phyloP scores from a whole-genome alignment of 495 filamentous ascomycete species.

The Aspergillus diversus region DNA sequence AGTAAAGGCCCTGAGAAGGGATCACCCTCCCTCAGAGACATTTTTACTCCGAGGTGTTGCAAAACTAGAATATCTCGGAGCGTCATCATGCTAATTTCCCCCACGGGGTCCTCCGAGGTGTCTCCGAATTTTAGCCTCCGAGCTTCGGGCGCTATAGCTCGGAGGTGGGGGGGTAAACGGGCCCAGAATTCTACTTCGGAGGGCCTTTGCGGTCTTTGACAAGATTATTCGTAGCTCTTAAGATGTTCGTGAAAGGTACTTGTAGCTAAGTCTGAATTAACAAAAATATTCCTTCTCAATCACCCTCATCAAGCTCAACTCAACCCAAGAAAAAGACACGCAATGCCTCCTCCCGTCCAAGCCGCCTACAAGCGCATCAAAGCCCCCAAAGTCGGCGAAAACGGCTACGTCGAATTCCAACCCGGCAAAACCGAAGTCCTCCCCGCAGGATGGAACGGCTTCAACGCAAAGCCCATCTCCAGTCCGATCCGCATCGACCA shows the following conservation, averaged over 20 bases:
- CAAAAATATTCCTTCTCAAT: no score
- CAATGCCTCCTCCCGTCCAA: slow-evolving; percentile 37
- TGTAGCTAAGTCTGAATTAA: neutral
- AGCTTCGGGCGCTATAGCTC: slow-evolving; percentile 8
- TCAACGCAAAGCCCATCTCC: slow-evolving; percentile 31
- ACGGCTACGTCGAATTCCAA: slow-evolving; percentile 34
- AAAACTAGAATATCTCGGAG: neutral
- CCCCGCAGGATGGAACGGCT: slow-evolving; percentile 32
- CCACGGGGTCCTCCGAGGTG: neutral
- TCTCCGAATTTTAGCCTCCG: neutral
- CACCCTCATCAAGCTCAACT: no score
- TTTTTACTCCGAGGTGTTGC: slow-evolving; percentile 2
- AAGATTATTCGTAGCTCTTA: neutral
- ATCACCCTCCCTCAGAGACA: neutral
- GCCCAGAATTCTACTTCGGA: neutral
- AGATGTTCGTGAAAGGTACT: neutral
- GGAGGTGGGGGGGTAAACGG: neutral
- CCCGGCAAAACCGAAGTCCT: slow-evolving; percentile 35
- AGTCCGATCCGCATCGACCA: slow-evolving; percentile 33
- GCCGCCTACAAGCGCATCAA: slow-evolving; percentile 36
- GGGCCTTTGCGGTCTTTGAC: neutral
- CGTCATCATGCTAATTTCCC: neutral
- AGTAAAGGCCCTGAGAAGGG: slow-evolving; percentile 2
- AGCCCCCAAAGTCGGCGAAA: slow-evolving; percentile 31
- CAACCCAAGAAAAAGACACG: neutral